Evolutionary conservation across 2,329 filamentous ascomycete genomes (phyloP), one percentile per base, ranked within the genome.

Genomic region (Chrysoporthe cubensis): DNA sequence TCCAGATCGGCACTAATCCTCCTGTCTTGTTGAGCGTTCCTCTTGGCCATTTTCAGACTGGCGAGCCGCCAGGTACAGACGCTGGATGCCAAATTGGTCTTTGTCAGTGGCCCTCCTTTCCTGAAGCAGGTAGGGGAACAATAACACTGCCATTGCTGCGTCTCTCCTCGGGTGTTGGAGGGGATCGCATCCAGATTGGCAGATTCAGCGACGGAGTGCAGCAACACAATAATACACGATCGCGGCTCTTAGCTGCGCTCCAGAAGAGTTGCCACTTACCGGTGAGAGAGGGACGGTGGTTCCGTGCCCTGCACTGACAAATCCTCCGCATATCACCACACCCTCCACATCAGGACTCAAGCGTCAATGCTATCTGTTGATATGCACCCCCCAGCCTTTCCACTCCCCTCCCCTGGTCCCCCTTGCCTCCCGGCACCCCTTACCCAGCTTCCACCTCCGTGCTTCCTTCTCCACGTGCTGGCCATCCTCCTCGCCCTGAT

Each of bases 381-480:
- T 54, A 26, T 54, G 50, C 21, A 21, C 21, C 21, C 9, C 50
- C 5, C 32, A 16, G 48, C 54, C 54, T 57, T n/a, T n/a, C 34
- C 18, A 3, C 14, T 18, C 54, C 32, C 14, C 50, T 54, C n/a
- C 16, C 14, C 37, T 59, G 37, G 34, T 21, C 14, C 37, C 42
- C 40, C 13, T 50, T 48, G 26, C 21, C 32, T 46, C n/a, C 48
- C 48, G 62, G 34, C n/a, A 64, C 62, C 62, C 62, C 62, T 64
- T 56, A 64, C 62, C 62, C 62, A 64, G 62, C 62, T 54, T 56
- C 46, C 48, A 32, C 61, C 48, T 63, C 48, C 32, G 21, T 32
- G 32, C 61, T n/a, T 61, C 43, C 32, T 44, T 21, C 37, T 61
- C 37, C 61, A 42, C 48, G 61, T 54, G 46, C 46, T 54, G 43